Percentiles rank a stretch among this genome's conserved stretches.
phyloP scores from a whole-genome alignment of 2,329 filamentous ascomycete species.

The Venturia carpophila region DNA sequence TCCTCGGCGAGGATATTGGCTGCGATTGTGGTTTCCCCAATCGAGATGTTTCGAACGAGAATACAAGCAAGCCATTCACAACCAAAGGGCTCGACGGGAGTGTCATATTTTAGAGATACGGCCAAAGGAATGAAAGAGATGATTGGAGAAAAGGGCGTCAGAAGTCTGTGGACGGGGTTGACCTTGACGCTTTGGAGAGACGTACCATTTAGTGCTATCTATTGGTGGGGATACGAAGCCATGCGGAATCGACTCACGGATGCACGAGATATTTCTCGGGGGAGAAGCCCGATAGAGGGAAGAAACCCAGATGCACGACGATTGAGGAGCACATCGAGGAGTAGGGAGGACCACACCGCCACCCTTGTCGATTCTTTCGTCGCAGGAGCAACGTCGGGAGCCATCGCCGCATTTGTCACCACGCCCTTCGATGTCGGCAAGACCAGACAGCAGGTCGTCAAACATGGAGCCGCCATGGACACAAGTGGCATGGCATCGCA shows the following conservation, averaged over 20 bases:
- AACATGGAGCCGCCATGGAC: slow-evolving; percentile 43
- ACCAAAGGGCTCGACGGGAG: slow-evolving; percentile 37
- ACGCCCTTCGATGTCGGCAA: slow-evolving; percentile 98
- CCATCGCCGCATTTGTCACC: slow-evolving; percentile 77
- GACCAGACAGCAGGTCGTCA: slow-evolving; percentile 80
- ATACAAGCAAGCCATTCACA: slow-evolving; percentile 60
- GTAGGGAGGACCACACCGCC: slow-evolving; percentile 60
- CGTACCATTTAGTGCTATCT: slow-evolving; percentile 92
- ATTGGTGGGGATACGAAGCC: slow-evolving; percentile 96
- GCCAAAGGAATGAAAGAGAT: slow-evolving; percentile 68
- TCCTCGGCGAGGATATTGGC: slow-evolving; percentile 70
- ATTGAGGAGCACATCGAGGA: slow-evolving; percentile 42
- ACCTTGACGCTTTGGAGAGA: slow-evolving; percentile 92
- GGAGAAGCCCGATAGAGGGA: slow-evolving; percentile 22
- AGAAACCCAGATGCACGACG: slow-evolving; percentile 28
- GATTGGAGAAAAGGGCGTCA: slow-evolving; percentile 68
- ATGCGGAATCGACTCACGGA: slow-evolving; percentile 66
- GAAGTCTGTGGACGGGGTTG: slow-evolving; percentile 81
- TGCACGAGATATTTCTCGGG: slow-evolving; percentile 40
- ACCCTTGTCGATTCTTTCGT: slow-evolving; percentile 86
- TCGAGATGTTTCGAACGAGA: slow-evolving; percentile 89
- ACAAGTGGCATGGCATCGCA: slow-evolving; percentile 32
- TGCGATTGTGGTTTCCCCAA: slow-evolving; percentile 74
- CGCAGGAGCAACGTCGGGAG: slow-evolving; percentile 75
- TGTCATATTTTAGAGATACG: slow-evolving; percentile 64